Conservation (phyloP, 2,329 filamentous ascomycete genomes). For the Diplodia sapinea region DNA sequence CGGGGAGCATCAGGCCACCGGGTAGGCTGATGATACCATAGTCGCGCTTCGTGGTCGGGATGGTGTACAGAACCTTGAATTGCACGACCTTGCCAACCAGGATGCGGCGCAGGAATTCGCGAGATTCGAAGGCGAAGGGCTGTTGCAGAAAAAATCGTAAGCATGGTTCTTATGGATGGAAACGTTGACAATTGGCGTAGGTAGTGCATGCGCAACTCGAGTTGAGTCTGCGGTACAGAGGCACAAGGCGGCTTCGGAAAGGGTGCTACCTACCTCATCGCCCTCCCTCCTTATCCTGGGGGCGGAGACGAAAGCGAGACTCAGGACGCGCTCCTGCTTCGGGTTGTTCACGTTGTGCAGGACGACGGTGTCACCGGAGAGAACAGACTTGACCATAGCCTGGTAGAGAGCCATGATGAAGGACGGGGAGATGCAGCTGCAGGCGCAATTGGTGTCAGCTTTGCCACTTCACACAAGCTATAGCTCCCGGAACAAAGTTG, state of each 20-base stretch:
- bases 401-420: conserved; percentile 39
- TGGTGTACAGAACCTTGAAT: conserved; percentile 84
- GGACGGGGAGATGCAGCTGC: conserved; percentile 15
- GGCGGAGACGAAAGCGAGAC: conserved; percentile 88
- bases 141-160: conserved; percentile 32
- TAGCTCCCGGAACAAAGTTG: conserved; percentile 26
- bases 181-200: not conserved
- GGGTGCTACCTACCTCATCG: conserved; percentile 67
- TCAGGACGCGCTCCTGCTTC: conserved; percentile 81
- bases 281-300: conserved; percentile 86
- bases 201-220: not conserved
- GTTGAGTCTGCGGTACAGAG: not conserved
- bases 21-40: conserved; percentile 82
- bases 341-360: conserved; percentile 82
- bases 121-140: conserved; percentile 90
- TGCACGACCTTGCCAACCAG: conserved; percentile 86
- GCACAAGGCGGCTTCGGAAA: not conserved
- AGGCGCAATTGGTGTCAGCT: conserved; percentile 22
- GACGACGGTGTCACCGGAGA: conserved; percentile 91
- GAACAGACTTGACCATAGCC: conserved; percentile 78
- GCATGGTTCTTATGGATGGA: not conserved
- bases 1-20: conserved; percentile 65
- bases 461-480: conserved; percentile 12
- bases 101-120: conserved; percentile 85
- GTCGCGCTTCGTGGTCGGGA: conserved; percentile 81